These are phyloP conservation scores for Neurospora sp. DNA, from an alignment of 495 filamentous ascomycete species.

Conservation along the genomic window DNA sequence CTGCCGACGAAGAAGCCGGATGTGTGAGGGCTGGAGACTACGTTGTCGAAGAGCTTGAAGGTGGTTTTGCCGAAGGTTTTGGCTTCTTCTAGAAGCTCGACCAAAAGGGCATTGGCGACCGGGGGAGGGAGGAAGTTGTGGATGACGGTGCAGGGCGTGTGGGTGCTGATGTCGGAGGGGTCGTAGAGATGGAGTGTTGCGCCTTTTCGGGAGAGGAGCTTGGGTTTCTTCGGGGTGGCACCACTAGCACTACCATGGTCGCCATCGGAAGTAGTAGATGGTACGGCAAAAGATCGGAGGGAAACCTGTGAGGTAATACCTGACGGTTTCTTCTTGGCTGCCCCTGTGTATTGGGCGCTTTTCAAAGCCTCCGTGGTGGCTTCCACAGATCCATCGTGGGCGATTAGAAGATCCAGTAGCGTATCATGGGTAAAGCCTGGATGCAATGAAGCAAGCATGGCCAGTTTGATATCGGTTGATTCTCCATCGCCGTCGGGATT, in stretches of 20 bases:
- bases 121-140: constrained; percentile 74
- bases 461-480: constrained; percentile 82
- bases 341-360: constrained; percentile 2
- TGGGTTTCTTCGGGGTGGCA: constrained; percentile 30
- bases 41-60: constrained; percentile 79
- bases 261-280: constrained; percentile 19
- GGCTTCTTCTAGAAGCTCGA: constrained; percentile 67
- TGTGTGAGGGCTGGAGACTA: constrained; percentile 73
- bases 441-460: constrained; percentile 68
- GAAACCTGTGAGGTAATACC: constrained; percentile 44
- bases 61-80: constrained; percentile 59
- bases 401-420: constrained; percentile 69
- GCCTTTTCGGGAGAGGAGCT: constrained; percentile 59
- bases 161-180: constrained; percentile 62
- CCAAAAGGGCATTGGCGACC: constrained; percentile 60
- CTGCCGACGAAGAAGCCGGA: constrained; percentile 70
- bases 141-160: constrained; percentile 83
- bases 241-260: constrained; percentile 9
- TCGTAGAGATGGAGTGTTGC: constrained; percentile 72
- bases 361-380: constrained; percentile 44
- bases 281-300: constrained; percentile 37
- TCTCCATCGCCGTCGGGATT: constrained; percentile 37
- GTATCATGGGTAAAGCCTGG: constrained; percentile 49
- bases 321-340: constrained; percentile 20
- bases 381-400: constrained; percentile 66